These are phyloP conservation scores for Cryptococcus sp. DNA, from an alignment of 1,284 basidiomycete species.

Conservation along the genomic window DNA sequence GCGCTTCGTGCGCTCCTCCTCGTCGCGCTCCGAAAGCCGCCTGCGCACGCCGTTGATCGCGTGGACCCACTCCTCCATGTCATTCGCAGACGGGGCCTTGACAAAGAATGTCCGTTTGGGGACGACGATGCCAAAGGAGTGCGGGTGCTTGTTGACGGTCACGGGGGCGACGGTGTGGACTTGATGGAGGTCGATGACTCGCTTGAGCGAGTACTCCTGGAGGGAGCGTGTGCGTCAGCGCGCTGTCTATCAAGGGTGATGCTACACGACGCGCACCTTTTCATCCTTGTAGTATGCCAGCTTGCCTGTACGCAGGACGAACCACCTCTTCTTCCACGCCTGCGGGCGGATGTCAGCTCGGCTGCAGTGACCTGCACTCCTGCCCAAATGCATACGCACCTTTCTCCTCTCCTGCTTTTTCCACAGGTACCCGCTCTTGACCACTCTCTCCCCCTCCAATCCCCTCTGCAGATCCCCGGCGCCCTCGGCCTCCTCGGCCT, in stretches of 20 bases:
- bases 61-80: slow-evolving; percentile 79
- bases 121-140: slow-evolving; percentile 90
- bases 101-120: slow-evolving; percentile 90
- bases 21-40: slow-evolving; percentile 54
- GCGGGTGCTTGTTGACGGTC: slow-evolving; percentile 80
- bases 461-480: slow-evolving; percentile 56
- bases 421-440: slow-evolving; percentile 87
- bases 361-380: slow-evolving; percentile 2
- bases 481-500: slow-evolving; percentile 32
- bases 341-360: no score
- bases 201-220: slow-evolving; percentile 81
- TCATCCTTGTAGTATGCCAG: slow-evolving; percentile 96
- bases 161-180: slow-evolving; percentile 89
- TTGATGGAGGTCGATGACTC: slow-evolving; percentile 80
- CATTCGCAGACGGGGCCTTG: slow-evolving; percentile 66
- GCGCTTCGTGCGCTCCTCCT: slow-evolving; percentile 26
- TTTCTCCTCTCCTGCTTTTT: slow-evolving; percentile 97
- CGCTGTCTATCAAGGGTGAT: neutral
- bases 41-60: slow-evolving; percentile 75
- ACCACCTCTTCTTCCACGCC: slow-evolving; percentile 99
- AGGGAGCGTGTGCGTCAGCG: slow-evolving; percentile 59
- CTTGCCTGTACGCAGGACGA: slow-evolving; percentile 85
- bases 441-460: slow-evolving; percentile 68
- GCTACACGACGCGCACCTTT: slow-evolving; percentile 53
- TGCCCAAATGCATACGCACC: slow-evolving; percentile 54